Base-by-base conservation (phyloP, 2,329 filamentous ascomycete genomes). In the Penicillium frequentans region DNA sequence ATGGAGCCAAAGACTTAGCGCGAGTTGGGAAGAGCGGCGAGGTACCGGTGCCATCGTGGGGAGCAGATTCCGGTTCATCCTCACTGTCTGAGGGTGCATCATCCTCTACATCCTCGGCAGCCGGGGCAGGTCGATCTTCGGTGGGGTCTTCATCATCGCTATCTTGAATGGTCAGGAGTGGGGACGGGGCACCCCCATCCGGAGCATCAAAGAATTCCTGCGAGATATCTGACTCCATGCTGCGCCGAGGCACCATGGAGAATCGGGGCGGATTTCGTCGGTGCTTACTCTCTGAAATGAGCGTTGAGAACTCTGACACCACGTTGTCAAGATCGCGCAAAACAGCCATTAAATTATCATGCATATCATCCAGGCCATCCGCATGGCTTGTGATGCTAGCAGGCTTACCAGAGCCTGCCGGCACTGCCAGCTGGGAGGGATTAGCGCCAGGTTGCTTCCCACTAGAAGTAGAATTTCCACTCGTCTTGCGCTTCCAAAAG, bases 191-290 rank as follows among this genome's bases (percentile, higher is more conserved):
- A 64, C 84, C 84, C 16, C 84, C 87, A 51, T 86, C 88, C 68
- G 89, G 87, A 1, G 95, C 95, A 72, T 99, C 95, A 67, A 97
- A 99, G 76, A 98, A 99, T 71, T 98, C 93, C 55, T 96, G 90
- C 2, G 84, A 84, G 1, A 90, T 89, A 29, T 87, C 82, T 0
- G 92, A 96, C 60, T 96, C 93, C 53, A 96, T 85, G 68, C 92
- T 96, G 68, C 83, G 81, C 37, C 86, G 79, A 11, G 84, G 82
- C 31, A 73, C 78, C 4, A 82, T 74, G 8, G 86, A 81, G 6
- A 87, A 81, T 13, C 77, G 73, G 6, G 82, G 67, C 7, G 78
- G 82, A 54, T 84, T 76, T 44, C 93, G 86, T 49, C 93, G 84
- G 39, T 89, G 85, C 73, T 95, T 96, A 76, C 87, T 96, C 68